These are phyloP conservation scores for Aspergillus ostianus DNA, from an alignment of 495 filamentous ascomycete genomes.

Conservation along the genomic window DNA sequence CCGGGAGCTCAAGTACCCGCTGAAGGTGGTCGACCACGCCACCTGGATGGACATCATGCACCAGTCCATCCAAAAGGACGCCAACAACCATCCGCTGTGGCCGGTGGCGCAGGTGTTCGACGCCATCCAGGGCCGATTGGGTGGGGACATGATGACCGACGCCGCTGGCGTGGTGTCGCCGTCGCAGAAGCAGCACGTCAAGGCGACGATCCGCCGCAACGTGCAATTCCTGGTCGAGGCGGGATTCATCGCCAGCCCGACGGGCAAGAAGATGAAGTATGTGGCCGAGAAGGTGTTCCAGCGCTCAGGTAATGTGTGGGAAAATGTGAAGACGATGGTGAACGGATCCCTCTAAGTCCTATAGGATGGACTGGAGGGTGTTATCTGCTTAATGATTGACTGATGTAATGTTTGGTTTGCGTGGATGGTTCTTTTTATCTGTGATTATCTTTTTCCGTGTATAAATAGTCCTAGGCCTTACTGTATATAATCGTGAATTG, in stretches of 20 bases:
- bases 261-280: conserved; percentile 18
- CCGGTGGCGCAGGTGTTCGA: conserved; percentile 29
- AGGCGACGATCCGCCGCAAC: conserved; percentile 21
- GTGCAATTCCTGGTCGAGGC: conserved; percentile 24
- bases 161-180: conserved; percentile 11
- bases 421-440: background rate
- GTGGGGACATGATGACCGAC: conserved; percentile 15
- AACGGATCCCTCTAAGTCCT: conserved; percentile 8
- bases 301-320: conserved; percentile 20
- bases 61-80: conserved; percentile 16
- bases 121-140: conserved; percentile 21
- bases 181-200: conserved; percentile 15
- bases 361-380: conserved; percentile 6
- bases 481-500: background rate
- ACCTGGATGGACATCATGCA: conserved; percentile 20
- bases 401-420: background rate
- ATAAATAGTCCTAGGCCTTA: background rate
- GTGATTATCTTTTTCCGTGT: conserved; percentile 1
- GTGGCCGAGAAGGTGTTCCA: conserved; percentile 21
- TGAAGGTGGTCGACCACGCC: conserved; percentile 15
- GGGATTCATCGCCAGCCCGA: conserved; percentile 24
- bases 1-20: conserved; percentile 16
- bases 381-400: conserved; percentile 1
- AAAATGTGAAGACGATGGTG: conserved; percentile 18
- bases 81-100: conserved; percentile 28